phyloP scores from a whole-genome alignment of 805 yeast genomes.

The Ogataea ganodermae region DNA sequence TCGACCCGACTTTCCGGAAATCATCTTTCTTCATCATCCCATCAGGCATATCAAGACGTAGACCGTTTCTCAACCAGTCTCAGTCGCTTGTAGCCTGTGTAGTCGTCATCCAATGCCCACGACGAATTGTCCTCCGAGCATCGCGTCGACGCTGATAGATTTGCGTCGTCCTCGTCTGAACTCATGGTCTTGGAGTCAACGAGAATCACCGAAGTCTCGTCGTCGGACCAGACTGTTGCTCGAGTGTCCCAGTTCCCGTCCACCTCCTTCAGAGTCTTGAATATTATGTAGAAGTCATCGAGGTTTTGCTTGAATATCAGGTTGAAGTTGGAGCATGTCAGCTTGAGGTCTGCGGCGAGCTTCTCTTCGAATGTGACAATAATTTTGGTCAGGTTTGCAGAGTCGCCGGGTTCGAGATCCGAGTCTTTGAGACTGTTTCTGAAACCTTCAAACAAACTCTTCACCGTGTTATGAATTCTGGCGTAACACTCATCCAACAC shows the following conservation, averaged over 20 bases:
- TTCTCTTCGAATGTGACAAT: slow-evolving; percentile 23
- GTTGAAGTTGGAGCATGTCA: slow-evolving; percentile 26
- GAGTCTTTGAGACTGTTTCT: slow-evolving; percentile 9
- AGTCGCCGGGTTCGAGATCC: slow-evolving; percentile 13
- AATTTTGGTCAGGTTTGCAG: slow-evolving; percentile 16
- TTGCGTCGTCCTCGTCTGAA: slow-evolving; percentile 15
- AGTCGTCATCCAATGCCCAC: slow-evolving; percentile 16
- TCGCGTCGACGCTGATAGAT: slow-evolving; percentile 5
- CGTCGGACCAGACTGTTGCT: slow-evolving; percentile 6
- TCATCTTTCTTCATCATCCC: not conserved
- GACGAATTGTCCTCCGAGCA: slow-evolving; percentile 5
- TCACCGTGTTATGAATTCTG: slow-evolving; percentile 23
- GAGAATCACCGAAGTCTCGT: slow-evolving; percentile 11
- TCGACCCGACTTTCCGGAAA: slow-evolving; percentile 3
- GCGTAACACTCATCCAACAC: slow-evolving; percentile 24
- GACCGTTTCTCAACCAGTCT: slow-evolving; percentile 21
- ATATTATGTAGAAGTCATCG: slow-evolving; percentile 31
- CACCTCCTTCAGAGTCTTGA: slow-evolving; percentile 28
- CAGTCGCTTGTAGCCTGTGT: slow-evolving; percentile 19
- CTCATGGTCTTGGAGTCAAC: slow-evolving; percentile 16
- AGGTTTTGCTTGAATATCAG: slow-evolving; percentile 27
- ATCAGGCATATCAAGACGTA: not conserved
- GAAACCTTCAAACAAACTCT: slow-evolving; percentile 19
- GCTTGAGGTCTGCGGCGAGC: slow-evolving; percentile 25
- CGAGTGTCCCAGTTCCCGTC: slow-evolving; percentile 11